Percentiles rank a stretch among this genome's conserved stretches.
These are phyloP conservation scores for Epichloe hybrida DNA, from an alignment of 2,329 filamentous ascomycete species.

Conservation along the genomic window DNA sequence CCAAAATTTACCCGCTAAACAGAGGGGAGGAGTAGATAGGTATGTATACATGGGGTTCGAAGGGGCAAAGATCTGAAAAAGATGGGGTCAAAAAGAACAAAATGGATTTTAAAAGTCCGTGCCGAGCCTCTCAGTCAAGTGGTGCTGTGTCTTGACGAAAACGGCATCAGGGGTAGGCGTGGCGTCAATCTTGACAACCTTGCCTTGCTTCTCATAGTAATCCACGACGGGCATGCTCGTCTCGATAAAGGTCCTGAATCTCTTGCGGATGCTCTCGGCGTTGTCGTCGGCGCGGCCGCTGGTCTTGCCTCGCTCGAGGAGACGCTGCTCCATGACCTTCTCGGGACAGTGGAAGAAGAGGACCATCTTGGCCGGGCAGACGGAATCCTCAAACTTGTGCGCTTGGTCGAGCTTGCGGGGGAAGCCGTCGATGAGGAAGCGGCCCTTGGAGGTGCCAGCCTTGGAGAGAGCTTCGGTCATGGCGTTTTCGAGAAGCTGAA, in stretches of 20 bases:
- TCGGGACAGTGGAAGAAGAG: conserved; percentile 94
- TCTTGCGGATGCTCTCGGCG: conserved; percentile 87
- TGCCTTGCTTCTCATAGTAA: conserved; percentile 61
- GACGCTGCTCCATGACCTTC: conserved; percentile 67
- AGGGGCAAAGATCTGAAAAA: neutral
- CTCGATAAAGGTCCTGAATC: conserved; percentile 86
- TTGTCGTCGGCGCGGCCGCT: conserved; percentile 89
- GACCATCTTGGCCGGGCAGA: conserved; percentile 72
- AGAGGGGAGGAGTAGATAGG: neutral
- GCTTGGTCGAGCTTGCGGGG: conserved; percentile 97
- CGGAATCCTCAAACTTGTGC: conserved; percentile 77
- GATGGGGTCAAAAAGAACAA: neutral
- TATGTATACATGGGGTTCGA: neutral
- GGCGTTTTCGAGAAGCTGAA: conserved; percentile 84
- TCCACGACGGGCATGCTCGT: conserved; percentile 96
- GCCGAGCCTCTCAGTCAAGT: conserved; percentile 36
- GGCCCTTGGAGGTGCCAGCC: conserved; percentile 36
- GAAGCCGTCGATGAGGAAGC: conserved; percentile 75
- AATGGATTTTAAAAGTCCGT: conserved; percentile 14
- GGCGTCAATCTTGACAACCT: conserved; percentile 70
- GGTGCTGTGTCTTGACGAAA: conserved; percentile 37
- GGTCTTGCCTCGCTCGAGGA: conserved; percentile 85
- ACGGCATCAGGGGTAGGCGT: conserved; percentile 51
- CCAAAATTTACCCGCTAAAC: no score
- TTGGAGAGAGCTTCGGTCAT: conserved; percentile 59